Percentiles rank a stretch among this genome's conserved stretches.
Evolutionary conservation across 495 filamentous ascomycete genomes (phyloP).

Genomic region (Lophium mytilinum): DNA sequence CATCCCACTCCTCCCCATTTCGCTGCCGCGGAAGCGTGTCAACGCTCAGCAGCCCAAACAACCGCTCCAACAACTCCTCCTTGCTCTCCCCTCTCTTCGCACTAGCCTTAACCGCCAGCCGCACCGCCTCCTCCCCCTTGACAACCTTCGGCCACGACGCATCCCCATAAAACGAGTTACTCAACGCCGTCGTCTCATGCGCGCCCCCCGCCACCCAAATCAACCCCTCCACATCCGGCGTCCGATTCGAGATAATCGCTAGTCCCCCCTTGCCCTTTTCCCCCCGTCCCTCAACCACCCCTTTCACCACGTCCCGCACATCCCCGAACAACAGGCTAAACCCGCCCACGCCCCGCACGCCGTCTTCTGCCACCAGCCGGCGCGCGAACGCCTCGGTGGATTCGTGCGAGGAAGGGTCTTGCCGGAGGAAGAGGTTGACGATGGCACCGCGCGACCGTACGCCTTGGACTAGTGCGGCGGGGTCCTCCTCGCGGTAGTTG

Average conservation of each 20-base stretch:
- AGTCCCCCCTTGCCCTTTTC: slow-evolving; percentile 40
- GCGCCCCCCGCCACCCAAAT: slow-evolving; percentile 59
- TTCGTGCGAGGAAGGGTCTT: slow-evolving; percentile 27
- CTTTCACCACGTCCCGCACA: slow-evolving; percentile 43
- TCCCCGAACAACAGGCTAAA: slow-evolving; percentile 88
- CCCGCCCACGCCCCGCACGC: slow-evolving; percentile 70
- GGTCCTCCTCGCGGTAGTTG: slow-evolving; percentile 78
- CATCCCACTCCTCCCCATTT: slow-evolving; percentile 53
- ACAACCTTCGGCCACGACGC: slow-evolving; percentile 77
- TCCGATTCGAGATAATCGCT: slow-evolving; percentile 85
- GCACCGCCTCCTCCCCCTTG: slow-evolving; percentile 42
- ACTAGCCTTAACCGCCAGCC: slow-evolving; percentile 40
- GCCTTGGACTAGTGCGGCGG: slow-evolving; percentile 42
- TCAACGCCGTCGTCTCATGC: slow-evolving; percentile 68
- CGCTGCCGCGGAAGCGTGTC: slow-evolving; percentile 61
- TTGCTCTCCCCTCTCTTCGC: slow-evolving; percentile 43
- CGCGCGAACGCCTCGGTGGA: slow-evolving; percentile 58
- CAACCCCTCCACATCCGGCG: slow-evolving; percentile 51
- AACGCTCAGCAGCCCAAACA: slow-evolving; percentile 61
- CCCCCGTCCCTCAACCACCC: slow-evolving; percentile 27
- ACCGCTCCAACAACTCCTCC: slow-evolving; percentile 56
- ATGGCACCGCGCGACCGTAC: slow-evolving; percentile 70
- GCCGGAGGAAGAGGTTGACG: slow-evolving; percentile 76
- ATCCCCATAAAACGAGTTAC: slow-evolving; percentile 73
- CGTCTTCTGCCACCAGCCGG: slow-evolving; percentile 57